Evolutionary conservation across 805 yeast genomes (phyloP).

Genomic region (Kregervanrija delftensis): DNA sequence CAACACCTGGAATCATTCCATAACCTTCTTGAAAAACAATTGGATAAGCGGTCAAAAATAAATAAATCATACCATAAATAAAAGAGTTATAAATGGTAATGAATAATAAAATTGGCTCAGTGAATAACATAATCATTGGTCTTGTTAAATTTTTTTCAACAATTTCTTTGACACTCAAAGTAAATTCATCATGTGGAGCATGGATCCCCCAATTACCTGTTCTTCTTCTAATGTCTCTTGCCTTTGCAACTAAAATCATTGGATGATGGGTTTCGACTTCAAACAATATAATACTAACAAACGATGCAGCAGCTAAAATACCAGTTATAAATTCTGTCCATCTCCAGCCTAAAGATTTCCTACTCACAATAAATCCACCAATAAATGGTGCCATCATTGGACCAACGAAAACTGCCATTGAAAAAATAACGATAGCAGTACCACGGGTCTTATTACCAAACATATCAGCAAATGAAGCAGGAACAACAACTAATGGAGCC

Average conservation of each 20-base stretch:
- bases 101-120: constrained; percentile 68
- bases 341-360: constrained; percentile 65
- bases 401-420: constrained; percentile 69
- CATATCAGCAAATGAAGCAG: constrained; percentile 83
- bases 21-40: constrained; percentile 60
- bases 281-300: constrained; percentile 34
- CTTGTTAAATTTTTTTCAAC: constrained; percentile 56
- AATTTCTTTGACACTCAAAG: constrained; percentile 51
- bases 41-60: constrained; percentile 72
- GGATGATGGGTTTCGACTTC: constrained; percentile 70
- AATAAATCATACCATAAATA: constrained; percentile 71
- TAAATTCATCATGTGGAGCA: constrained; percentile 66
- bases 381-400: constrained; percentile 80
- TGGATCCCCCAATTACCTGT: constrained; percentile 81
- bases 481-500: constrained; percentile 78
- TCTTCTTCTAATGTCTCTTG: constrained; percentile 50
- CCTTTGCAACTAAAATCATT: constrained; percentile 54
- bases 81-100: constrained; percentile 69
- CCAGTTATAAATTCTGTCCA: constrained; percentile 75
- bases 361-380: constrained; percentile 58
- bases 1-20: constrained; percentile 54
- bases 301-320: constrained; percentile 40
- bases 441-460: constrained; percentile 65
- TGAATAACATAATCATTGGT: constrained; percentile 59
- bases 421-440: constrained; percentile 62